Conservation (phyloP, 2,329 filamentous ascomycete species). For the Colletotrichum cuscutae region DNA sequence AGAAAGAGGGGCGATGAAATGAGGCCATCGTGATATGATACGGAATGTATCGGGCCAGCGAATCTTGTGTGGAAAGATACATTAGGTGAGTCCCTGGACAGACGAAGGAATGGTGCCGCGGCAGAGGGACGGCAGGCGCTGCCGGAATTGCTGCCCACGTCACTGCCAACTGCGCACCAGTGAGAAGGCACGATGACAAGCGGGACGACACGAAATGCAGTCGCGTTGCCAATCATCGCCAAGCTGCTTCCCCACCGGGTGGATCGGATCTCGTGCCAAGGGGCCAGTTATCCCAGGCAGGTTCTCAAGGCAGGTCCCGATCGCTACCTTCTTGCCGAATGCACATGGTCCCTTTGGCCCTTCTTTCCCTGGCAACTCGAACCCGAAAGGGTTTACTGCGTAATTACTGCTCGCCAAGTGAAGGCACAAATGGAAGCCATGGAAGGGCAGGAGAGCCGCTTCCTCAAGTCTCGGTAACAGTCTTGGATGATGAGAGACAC, state of each 20-base stretch:
- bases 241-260: conserved; percentile 27
- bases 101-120: conserved; percentile 16
- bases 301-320: neutral
- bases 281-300: conserved; percentile 2
- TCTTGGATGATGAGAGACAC: neutral
- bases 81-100: neutral
- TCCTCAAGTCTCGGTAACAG: no score
- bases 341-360: neutral
- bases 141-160: neutral
- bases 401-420: neutral
- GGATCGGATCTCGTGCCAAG: conserved; percentile 31
- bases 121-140: neutral
- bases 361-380: neutral
- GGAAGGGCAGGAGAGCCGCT: no score
- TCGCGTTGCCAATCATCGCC: conserved; percentile 22
- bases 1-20: neutral
- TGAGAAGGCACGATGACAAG: neutral
- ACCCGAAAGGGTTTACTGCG: neutral
- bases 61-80: neutral
- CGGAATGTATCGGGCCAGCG: neutral
- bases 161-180: neutral
- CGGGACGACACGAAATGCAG: neutral
- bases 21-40: neutral
- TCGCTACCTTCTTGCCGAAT: neutral
- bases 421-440: no score